Base-by-base conservation (phyloP, 2,329 filamentous ascomycete genomes). In the Trichoderma guizhouense region DNA sequence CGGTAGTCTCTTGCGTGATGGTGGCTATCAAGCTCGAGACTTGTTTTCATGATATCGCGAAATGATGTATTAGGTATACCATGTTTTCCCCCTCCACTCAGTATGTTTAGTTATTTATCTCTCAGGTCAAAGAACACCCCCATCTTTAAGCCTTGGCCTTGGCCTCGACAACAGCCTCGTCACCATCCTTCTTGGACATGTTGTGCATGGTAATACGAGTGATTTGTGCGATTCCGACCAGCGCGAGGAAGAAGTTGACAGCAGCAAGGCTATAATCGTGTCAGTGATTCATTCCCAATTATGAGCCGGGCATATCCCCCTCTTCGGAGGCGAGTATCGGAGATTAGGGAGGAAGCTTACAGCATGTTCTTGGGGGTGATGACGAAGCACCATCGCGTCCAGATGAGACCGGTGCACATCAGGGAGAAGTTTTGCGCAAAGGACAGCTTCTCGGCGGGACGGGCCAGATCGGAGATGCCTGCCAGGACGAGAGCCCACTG, bases 321-420 rank as follows among this genome's bases (percentile, higher is more conserved):
- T n/a, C 39, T 43, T n/a, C 53, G 53, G 53, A 14, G 26, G 8
- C 3, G 7, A 24, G n/a, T 21, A 53, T 60, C 26, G 28, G 15
- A n/a, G 55, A 63, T 24, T 53, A 14, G 18, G 14, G 5, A 3
- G 11, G 5, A 30, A 32, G 84, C 90, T 62, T 85, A 94, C 91
- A 98, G 92, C 79, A 94, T 85, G 87, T 99, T 99, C 84, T 90
- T 91, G 72, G 96, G 96, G 83, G 91, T 94, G 84, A 99, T 99
- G 82, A 99, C 92, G 81, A 98, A 88, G 87, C 96, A 99, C 96
- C 96, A 99, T 76, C 96, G 90, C 60, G 96, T 99, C 96, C 96
- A 99, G 88, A 99, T 99, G 75, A 92, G 84, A 76, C 96, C 96
- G 11, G 96, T 99, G 77, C 91, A 91, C 80, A 93, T 96, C 77